Evolutionary conservation across 1,284 basidiomycete species (phyloP).

Genomic region (Sanghuangporus sanghuang): DNA sequence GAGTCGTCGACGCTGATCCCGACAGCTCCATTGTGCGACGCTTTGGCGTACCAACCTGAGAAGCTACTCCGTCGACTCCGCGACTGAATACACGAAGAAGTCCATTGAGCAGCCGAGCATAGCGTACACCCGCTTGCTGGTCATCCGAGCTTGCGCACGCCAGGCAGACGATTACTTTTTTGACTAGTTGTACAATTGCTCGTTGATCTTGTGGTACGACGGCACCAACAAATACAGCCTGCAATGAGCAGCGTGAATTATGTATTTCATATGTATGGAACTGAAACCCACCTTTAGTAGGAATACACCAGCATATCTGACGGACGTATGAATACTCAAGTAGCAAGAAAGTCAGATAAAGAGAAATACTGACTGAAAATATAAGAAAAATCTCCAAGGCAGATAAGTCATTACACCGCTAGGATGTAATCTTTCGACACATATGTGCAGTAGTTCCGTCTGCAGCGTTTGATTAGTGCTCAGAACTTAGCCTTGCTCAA

Average conservation of each 20-base stretch:
- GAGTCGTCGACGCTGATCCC: background rate
- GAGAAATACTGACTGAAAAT: constrained; percentile 19
- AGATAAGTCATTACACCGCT: constrained; percentile 21
- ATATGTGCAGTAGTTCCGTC: constrained; percentile 22
- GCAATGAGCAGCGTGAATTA: background rate
- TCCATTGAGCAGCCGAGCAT: constrained; percentile 23
- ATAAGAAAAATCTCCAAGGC: constrained; percentile 22
- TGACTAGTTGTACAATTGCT: constrained; percentile 21
- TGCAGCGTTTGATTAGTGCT: background rate
- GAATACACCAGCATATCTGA: constrained; percentile 22
- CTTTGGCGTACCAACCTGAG: constrained; percentile 15
- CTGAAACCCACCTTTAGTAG: constrained; percentile 13
- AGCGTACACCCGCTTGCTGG: constrained; percentile 23
- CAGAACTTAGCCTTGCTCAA: background rate
- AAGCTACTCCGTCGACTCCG: constrained; percentile 20
- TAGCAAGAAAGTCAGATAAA: background rate
- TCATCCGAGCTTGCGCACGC: constrained; percentile 19
- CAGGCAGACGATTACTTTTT: constrained; percentile 22
- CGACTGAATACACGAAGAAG: constrained; percentile 22
- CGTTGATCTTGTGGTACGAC: constrained; percentile 21
- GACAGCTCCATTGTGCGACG: background rate
- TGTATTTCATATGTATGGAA: background rate
- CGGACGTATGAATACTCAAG: background rate
- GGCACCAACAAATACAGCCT: constrained; percentile 23
- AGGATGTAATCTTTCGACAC: constrained; percentile 22